Evolutionary conservation across 192 early-diverging fungal genomes (phyloP), one percentile per base, ranked within the genome.

Genomic region (Coemansia sp.): DNA sequence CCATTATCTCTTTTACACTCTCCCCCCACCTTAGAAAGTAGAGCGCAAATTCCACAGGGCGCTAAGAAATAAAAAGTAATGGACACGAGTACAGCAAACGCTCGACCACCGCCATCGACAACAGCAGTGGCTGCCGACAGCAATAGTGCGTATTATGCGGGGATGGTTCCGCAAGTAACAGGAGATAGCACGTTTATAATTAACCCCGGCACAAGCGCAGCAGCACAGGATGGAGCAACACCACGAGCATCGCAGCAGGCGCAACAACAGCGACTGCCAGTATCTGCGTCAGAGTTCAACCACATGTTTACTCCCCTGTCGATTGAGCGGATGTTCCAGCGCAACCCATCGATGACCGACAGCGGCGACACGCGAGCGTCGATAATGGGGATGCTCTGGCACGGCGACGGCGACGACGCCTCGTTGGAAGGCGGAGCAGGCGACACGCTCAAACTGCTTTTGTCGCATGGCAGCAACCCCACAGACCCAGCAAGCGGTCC

Each of bases 301-400:
- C 76, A 78, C 74, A 83, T 83, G 81, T 83, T 83, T 33, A 83
- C 69, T n/a, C 81, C 76, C 10, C 64, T 83, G 24, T 38, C 70
- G 5, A 67, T 83, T 29, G 76, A 78, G 63, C 76, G 70, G 42
- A 78, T 83, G 73, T 83, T 83, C 62, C 67, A 75, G 29, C 68
- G 60, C 36, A 67, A 59, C 51, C 60, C 66, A 11, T 51, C 66
- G 10, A 42, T 27, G 15, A 24, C 40, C 36, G 65, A 70, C 36
- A 42, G 38, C 38, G 42, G 49, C 42, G 73, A 65, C 20, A 71
- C 69, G 12, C 63, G 55, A 20, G 51, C 71, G 7, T 82, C 79
- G 22, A 74, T 82, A 63, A 41, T 71, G 2, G 68, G 69, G 1
- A 47, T 83, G 51, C 71, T 83, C 15, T 83, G 81, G 81, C 66